Base-by-base conservation (phyloP, 345 rosid genomes). In the Clausena lansium region DNA sequence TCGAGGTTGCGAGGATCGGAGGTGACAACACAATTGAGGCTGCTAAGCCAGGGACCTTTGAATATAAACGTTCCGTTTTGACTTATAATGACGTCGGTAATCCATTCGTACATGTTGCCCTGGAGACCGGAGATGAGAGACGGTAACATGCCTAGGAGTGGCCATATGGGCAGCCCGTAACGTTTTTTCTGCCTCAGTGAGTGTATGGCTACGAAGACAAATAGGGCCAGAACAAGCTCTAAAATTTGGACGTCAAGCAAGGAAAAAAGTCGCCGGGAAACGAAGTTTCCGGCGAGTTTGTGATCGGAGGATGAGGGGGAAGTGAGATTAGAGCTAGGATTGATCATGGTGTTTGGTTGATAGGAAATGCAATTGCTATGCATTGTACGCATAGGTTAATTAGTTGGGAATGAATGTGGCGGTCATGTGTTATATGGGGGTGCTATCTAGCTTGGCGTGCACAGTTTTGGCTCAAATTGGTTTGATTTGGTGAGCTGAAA, bases 141-240 rank as follows among this genome's bases (percentile, higher is more conserved):
- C 0, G 98, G 99, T n/a, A 92, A 81, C 99, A 96, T 96, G 9
- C 99, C 99, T 0, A 96, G 86, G 47, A 91, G 57, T 0, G 99
- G 99, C 99, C 99, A 95, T 4, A 87, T 76, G 0, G 98, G 93
- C 10, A 95, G 80, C 5, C 97, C 92, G 25, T 82, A 57, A 62
- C 80, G 83, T 67, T 79, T 87, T 70, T 81, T 80, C 77, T 93
- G 86, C 81, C 90, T 85, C 47, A 94, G 39, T 11, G 93, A 84
- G 47, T 90, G 86, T 47, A 92, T 85, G 67, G 81, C 73, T 2
- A 83, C 1, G 77, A 87, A 96, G 14, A 84, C 88, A 11, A 81
- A 60, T 45, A 89, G 63, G 71, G 93, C 91, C 61, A 91, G 82
- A 63, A 88, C 17, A 58, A 90, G 76, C 86, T 89, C 92, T 35